Evolutionary conservation across 176 grass and related monocot genomes (phyloP), one percentile per base, ranked within the genome.

Genomic region (Musa schizocarpa): DNA sequence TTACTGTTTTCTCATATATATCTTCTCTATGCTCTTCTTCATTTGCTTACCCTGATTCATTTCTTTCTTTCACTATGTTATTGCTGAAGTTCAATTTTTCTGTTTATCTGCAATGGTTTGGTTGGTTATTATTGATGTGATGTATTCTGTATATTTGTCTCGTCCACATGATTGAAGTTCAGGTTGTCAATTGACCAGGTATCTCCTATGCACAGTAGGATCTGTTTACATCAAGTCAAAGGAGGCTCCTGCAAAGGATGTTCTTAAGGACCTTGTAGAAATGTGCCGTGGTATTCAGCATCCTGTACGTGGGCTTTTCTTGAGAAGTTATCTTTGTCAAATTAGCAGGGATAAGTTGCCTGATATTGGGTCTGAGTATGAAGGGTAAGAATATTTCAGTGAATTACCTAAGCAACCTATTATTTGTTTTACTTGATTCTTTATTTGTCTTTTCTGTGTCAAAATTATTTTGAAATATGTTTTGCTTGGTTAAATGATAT

Each of bases 171-270:
- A 50, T 25, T 82, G 80, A 82, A 75, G 19, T 50, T 65, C 9
- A 83, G 78, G 64, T 75, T 79, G 23, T 84, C 89, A 77, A 76
- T 87, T 81, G 82, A 52, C 79, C 83, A 99, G 95, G 51, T 99
- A 99, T 87, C 86, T 99, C 78, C 76, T 94, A 67, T 99, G 90
- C 86, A 99, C 95, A 54, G 88, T 94, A 52, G 95, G 90, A 81
- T 99, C 95, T 83, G 95, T 94, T 53, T 94, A 94, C 71, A 94
- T 99, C 74, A 99, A 87, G 87, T 94, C 95, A 71, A 94, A 94
- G 68, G 90, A 99, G 80, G 95, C 95, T 85, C 90, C 95, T 50
- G 86, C 88, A 72, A 99, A 89, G 88, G 95, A 99, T 82, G 82
- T 99, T 79, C 84, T 99, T 80, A 99, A 99, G 86, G 90, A 99